A percentile compares a stretch with the other conserved stretches of the same genome.
Evolutionary conservation across 371 early-diverging fungal species (phyloP).

Genomic region (Syncephalastrum monosporum): DNA sequence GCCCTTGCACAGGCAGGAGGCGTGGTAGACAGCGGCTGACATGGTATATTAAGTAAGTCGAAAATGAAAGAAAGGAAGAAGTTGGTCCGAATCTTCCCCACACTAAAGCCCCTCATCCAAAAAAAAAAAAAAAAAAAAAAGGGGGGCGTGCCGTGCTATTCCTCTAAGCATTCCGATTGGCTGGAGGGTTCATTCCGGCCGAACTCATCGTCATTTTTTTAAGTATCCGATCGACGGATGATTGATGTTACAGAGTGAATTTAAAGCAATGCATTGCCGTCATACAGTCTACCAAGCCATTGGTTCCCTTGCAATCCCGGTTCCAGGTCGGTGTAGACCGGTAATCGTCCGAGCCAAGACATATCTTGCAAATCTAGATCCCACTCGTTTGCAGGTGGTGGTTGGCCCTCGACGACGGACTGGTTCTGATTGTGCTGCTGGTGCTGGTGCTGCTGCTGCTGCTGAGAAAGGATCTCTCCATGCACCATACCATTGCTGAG

Average conservation of each 20-base stretch:
- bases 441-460: no score
- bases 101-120: no score
- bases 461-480: no score
- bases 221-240: no score
- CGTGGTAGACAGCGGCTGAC: slow-evolving; percentile 1
- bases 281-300: slow-evolving; percentile 18
- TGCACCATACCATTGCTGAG: no score
- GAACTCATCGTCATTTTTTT: no score
- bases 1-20: slow-evolving; percentile 21
- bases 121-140: no score
- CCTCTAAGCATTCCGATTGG: no score
- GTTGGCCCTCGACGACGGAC: not conserved
- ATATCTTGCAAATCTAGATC: slow-evolving; percentile 26
- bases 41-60: not conserved
- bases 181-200: no score
- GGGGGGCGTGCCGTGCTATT: no score
- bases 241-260: no score
- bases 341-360: slow-evolving; percentile 27
- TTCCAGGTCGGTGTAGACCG: slow-evolving; percentile 26
- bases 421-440: not conserved
- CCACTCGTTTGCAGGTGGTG: slow-evolving; percentile 11
- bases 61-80: slow-evolving; percentile 6
- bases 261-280: no score
- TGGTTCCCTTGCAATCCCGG: slow-evolving; percentile 23
- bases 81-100: not conserved